Evolutionary conservation across 2,329 filamentous ascomycete genomes (phyloP), one percentile per base, ranked within the genome.

Genomic region (Apiospora malaysiana): DNA sequence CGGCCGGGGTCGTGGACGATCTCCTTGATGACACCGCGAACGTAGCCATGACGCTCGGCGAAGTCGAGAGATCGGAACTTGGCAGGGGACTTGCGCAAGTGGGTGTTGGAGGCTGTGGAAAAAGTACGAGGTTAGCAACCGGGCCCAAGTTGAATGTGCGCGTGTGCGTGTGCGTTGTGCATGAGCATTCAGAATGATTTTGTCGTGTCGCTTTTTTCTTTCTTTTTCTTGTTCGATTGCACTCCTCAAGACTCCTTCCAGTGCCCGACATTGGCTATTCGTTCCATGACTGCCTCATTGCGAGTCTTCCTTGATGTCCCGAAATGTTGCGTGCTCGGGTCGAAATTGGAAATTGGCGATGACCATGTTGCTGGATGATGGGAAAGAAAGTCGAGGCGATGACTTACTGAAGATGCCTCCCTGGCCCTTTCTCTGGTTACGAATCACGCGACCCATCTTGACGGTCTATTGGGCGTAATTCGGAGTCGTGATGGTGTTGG

Each of bases 1-100:
- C 96, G 95, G 85, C 96, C 96, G 81, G 95, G 91, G 87, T 99
- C 96, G 92, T 99, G 96, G 87, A 99, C 93, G 87, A 98, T 98
- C 83, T 98, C 94, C 91, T 96, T 97, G 84, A 99, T 95, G 77
- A 98, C 91, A 87, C 96, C 96, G 80, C 96, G 94, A 83, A 97
- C 88, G 89, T 99, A 99, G 81, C 96, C 96, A 91, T 98, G 95
- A 84, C 94, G 91, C 89, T 98, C 95, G 84, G 94, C 91, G 85
- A 90, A 99, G 85, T 99, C 96, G 90, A 98, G 93, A 80, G 90
- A 94, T 86, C 96, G 90, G 92, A 99, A 98, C 88, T 97, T 93
- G 83, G 95, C 94, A 77, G 94, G 93, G 76, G 92, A 91, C 91
- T 98, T 98, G 89, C 96, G 95, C 83, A 98, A 91, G 86, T 93